A percentile compares a stretch with the other conserved stretches of the same genome.
Conservation (phyloP, 1,139 yeast species). For the Scheffersomyces lignicola region DNA sequence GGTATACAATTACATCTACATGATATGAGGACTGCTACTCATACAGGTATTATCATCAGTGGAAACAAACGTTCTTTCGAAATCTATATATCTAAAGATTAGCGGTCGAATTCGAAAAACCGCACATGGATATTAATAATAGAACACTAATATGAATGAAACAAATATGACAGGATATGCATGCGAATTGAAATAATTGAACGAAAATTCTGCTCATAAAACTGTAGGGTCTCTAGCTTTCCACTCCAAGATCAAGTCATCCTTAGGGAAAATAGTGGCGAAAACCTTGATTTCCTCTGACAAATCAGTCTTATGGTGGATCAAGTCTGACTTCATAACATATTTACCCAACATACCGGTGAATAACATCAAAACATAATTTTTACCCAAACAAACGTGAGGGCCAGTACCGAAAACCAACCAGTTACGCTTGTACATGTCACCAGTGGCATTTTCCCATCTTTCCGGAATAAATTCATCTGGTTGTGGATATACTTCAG, state of each 20-base stretch:
- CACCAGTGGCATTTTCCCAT: conserved; percentile 59
- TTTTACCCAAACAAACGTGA: conserved; percentile 93
- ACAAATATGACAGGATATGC: not conserved
- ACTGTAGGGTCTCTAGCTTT: conserved; percentile 54
- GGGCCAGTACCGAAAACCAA: conserved; percentile 97
- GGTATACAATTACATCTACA: no score
- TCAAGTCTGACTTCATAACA: conserved; percentile 72
- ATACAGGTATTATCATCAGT: no score
- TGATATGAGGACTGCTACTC: no score
- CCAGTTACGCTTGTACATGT: conserved; percentile 82
- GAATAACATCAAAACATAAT: conserved; percentile 86
- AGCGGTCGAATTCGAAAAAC: no score
- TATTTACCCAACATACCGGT: conserved; percentile 91
- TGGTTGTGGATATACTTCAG: conserved; percentile 92
- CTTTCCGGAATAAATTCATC: conserved; percentile 94
- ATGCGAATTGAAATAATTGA: not conserved
- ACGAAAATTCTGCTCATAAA: not conserved
- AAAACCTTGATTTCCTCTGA: conserved; percentile 93
- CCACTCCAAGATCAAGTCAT: conserved; percentile 83
- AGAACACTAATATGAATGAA: no score
- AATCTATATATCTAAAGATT: no score
- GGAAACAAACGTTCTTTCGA: no score
- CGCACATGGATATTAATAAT: no score
- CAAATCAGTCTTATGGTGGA: conserved; percentile 76
- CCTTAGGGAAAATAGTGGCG: conserved; percentile 97